Conservation (phyloP, 306 rosid genomes). For the Vigna unguiculata region DNA sequence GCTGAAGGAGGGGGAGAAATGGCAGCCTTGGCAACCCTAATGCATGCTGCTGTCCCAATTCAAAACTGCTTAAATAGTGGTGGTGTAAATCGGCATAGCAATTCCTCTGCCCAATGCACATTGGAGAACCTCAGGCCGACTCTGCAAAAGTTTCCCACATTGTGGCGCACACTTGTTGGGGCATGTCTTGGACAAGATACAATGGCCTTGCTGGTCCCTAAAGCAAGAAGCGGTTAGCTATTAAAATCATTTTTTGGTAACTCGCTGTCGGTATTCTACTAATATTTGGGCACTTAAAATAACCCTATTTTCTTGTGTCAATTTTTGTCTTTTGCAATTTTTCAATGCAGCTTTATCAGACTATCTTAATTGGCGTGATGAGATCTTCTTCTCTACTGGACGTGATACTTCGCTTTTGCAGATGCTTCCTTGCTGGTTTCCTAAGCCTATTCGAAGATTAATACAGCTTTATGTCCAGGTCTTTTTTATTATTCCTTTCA, state of each 20-base stretch:
- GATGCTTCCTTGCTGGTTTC: conserved; percentile 98
- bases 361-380: conserved; percentile 85
- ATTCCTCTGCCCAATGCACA: conserved; percentile 91
- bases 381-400: conserved; percentile 82
- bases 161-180: conserved; percentile 81
- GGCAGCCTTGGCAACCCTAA: conserved; percentile 93
- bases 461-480: conserved; percentile 94
- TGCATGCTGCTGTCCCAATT: conserved; percentile 81
- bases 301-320: conserved; percentile 18
- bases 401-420: conserved; percentile 91
- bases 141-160: conserved; percentile 82
- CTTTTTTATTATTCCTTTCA: conserved; percentile 47
- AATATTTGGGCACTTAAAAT: conserved; percentile 35
- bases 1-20: conserved; percentile 98
- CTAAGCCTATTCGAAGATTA: conserved; percentile 83
- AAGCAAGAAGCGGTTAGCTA: conserved; percentile 77
- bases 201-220: conserved; percentile 61
- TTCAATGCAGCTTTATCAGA: conserved; percentile 70
- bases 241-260: conserved; percentile 35
- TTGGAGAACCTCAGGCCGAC: conserved; percentile 91
- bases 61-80: conserved; percentile 86
- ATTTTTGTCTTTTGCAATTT: conserved; percentile 30
- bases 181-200: conserved; percentile 85
- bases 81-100: conserved; percentile 77
- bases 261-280: not conserved